Conservation (phyloP, 805 yeast species). For the Ogataea trehaloabstinens region DNA sequence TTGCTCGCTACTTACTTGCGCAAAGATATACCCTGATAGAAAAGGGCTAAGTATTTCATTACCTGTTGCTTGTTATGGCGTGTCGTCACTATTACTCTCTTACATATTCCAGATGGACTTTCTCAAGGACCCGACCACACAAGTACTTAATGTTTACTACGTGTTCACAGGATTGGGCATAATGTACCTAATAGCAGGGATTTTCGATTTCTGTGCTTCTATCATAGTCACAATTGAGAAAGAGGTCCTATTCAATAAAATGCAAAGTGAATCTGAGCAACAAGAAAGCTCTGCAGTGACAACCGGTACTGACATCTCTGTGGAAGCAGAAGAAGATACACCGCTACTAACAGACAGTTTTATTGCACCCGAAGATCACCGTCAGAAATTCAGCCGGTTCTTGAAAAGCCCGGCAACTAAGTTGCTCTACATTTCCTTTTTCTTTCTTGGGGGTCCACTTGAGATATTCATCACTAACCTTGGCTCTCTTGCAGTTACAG, state of each 20-base stretch:
- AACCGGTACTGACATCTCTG: slow-evolving; percentile 2
- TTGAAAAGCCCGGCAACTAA: slow-evolving; percentile 60
- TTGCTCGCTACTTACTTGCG: slow-evolving; percentile 73
- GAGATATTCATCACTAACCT: slow-evolving; percentile 83
- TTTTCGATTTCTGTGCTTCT: slow-evolving; percentile 61
- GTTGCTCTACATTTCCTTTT: slow-evolving; percentile 55
- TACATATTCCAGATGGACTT: slow-evolving; percentile 47
- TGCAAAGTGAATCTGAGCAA: slow-evolving; percentile 18
- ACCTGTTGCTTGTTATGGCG: slow-evolving; percentile 86
- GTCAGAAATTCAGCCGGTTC: slow-evolving; percentile 27
- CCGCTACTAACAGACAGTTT: slow-evolving; percentile 31
- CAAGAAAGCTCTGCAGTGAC: slow-evolving; percentile 1
- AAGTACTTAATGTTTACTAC: slow-evolving; percentile 42
- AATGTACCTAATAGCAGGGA: slow-evolving; percentile 55
- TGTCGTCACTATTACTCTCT: slow-evolving; percentile 74
- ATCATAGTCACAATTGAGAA: slow-evolving; percentile 60
- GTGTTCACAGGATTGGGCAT: slow-evolving; percentile 53
- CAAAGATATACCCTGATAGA: slow-evolving; percentile 73
- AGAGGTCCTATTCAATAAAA: slow-evolving; percentile 40
- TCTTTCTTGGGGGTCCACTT: slow-evolving; percentile 74
- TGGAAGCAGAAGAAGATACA: slow-evolving; percentile 27
- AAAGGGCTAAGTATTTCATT: slow-evolving; percentile 81
- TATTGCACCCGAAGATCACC: slow-evolving; percentile 27
- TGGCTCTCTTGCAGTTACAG: slow-evolving; percentile 59
- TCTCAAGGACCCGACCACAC: slow-evolving; percentile 30